Base-by-base conservation (phyloP, 768 basidiomycete genomes). In the Kwoniella sp. region DNA sequence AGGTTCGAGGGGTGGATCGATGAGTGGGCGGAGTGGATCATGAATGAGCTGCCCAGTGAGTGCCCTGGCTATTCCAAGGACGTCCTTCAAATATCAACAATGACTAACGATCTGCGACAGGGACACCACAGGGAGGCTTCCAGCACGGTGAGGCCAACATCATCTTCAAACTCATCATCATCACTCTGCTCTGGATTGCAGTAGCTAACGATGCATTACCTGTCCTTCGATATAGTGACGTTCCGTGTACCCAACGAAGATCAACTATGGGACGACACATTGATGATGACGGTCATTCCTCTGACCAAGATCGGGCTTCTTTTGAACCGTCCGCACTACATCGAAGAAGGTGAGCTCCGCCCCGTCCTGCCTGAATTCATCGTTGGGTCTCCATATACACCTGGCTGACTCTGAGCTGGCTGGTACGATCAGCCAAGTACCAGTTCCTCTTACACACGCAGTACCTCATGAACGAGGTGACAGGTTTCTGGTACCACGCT, bases 211-310 rank as follows among this genome's bases (percentile, higher is more conserved):
- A n/a, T n/a, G n/a, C n/a, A 41, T 20, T 9, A 41, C 38, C 20
- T 41, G 38, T 9, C 38, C 30, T 22, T 15, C 9, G 25, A 29
- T 55, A 2, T 58, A 76, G 77, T 79, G 64, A 74, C 76, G 22
- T 77, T 75, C 67, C 63, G 63, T 31, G 62, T 74, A 31, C 62
- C 69, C 48, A 77, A 76, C 65, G 56, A 73, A 28, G 65, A 69
- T 30, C 85, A 86, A 64, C 71, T 86, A 8, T 86, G 86, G 85
- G 85, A 86, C 72, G 86, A 87, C 72, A 86, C 85, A 3, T 74
- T 86, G 63, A 86, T 86, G 85, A 86, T 86, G 71, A 74, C 64
- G 26, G 85, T 86, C 15, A 78, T 86, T 17, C 86, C 86, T 7
- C 77, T 87, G 38, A 79, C 86, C 12, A 86, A 86, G 74, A 86